These are phyloP conservation scores for Aristolochia fimbriata DNA, from an alignment of 164 flowering plant genomes.

Conservation along the genomic window DNA sequence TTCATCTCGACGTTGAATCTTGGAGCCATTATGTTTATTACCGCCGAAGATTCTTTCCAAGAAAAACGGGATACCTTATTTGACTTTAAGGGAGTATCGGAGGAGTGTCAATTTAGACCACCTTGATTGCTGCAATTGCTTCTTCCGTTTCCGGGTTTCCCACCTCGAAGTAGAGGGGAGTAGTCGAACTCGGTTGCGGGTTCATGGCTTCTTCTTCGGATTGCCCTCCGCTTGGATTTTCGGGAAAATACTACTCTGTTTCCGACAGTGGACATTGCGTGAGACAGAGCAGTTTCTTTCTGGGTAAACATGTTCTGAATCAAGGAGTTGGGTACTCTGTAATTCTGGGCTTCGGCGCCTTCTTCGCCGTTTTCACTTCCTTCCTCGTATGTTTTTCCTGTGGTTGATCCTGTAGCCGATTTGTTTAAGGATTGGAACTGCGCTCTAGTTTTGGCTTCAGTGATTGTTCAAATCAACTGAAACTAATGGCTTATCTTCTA, in stretches of 20 bases:
- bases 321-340: slow-evolving; percentile 90
- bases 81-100: background rate
- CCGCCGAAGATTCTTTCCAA: background rate
- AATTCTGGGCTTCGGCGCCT: slow-evolving; percentile 86
- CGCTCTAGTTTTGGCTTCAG: background rate
- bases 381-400: slow-evolving; percentile 40
- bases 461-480: background rate
- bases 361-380: slow-evolving; percentile 87
- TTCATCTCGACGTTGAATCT: background rate
- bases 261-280: slow-evolving; percentile 34
- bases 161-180: background rate
- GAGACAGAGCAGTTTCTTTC: slow-evolving; percentile 74
- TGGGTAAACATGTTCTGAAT: slow-evolving; percentile 61
- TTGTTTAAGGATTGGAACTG: background rate
- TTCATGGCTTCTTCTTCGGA: slow-evolving; percentile 11
- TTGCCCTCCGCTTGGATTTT: slow-evolving; percentile 61
- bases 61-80: background rate
- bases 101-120: too few relatives aligned
- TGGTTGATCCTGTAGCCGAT: background rate
- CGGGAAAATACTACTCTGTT: slow-evolving; percentile 43
- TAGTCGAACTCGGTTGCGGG: background rate
- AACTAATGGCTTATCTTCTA: background rate
- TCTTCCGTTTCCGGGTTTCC: background rate
- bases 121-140: background rate
- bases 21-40: background rate